Evolutionary conservation across 441 rosid species (phyloP), one percentile per base, ranked within the genome.

Genomic region (Arabidopsis lyrata): DNA sequence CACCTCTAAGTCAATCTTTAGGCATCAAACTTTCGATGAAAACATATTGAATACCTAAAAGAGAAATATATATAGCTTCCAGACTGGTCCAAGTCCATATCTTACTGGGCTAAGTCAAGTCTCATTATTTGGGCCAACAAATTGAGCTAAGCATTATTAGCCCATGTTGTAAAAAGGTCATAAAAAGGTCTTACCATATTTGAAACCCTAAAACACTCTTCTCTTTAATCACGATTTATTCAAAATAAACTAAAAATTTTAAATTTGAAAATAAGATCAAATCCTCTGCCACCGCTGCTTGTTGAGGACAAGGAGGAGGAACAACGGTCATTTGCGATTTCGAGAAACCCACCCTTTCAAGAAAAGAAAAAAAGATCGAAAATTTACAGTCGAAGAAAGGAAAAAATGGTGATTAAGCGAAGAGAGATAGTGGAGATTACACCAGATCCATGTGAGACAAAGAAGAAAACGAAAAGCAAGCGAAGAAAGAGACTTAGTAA

Each of bases 251-350:
- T 3, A 24, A 54, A 34, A 0, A 31, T 31, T 8, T 31, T 8
- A 50, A 14, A n/a, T 54, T 44, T 10, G 38, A 47, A 57, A 36
- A 0, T 0, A 20, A 55, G 12, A 45, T 15, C 8, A 18, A 74
- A 36, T 15, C 59, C 3, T 22, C 53, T 66, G 7, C 55, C 47
- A 20, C 45, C 27, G 36, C 58, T 47, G 16, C 44, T 56, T 47
- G 2, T 2, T 2, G 27, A 24, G 27, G 27, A 24, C 27, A 24
- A 24, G 31, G n/a, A 5, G 47, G 52, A 49, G 35, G 54, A 31
- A 54, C 41, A 75, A 75, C 78, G 78, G 78, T 75, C 58, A 50
- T 4, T 74, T 39, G 44, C 20, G 11, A 4, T 11, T 11, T 16
- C 41, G 57, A 57, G 35, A 34, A 15, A 1, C 11, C 24, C 41